Percentiles rank a stretch among this genome's conserved stretches.
Conservation (phyloP, 1,139 yeast genomes). For the Spathaspora sp. region DNA sequence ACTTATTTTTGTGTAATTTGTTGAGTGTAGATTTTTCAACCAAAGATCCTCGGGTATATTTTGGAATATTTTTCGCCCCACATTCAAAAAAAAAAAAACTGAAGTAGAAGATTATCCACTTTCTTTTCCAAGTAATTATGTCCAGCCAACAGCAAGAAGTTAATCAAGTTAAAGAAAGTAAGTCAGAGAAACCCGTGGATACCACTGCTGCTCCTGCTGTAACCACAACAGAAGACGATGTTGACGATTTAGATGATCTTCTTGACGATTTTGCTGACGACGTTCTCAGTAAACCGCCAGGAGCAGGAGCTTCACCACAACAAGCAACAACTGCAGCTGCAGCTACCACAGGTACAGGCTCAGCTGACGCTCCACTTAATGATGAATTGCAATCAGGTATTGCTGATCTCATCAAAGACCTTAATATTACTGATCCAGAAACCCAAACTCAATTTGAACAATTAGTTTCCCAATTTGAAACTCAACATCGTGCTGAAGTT, state of each 20-base stretch:
- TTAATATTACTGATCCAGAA: constrained; percentile 58
- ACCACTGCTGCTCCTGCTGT: neutral
- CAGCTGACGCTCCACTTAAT: constrained; percentile 21
- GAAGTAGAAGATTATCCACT: neutral
- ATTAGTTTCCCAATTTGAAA: constrained; percentile 47
- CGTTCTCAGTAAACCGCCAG: constrained; percentile 65
- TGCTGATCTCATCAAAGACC: constrained; percentile 56
- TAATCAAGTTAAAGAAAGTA: no score
- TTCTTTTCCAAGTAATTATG: neutral
- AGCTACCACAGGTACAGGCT: constrained; percentile 9
- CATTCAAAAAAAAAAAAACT: neutral
- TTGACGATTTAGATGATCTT: constrained; percentile 74
- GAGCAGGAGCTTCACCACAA: constrained; percentile 27
- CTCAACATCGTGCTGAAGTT: constrained; percentile 33
- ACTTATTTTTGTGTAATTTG: no score
- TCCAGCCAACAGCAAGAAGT: neutral
- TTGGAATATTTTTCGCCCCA: no score
- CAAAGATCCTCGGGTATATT: neutral
- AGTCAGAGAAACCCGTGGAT: neutral
- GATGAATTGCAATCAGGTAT: constrained; percentile 52
- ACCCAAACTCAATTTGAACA: constrained; percentile 56
- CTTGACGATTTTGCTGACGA: constrained; percentile 79
- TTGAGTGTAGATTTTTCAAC: no score
- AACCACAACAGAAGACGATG: constrained; percentile 39
- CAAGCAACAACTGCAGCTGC: neutral